Conservation (phyloP, 2,329 filamentous ascomycete species). For the Ceratocystiopsis sp. region DNA sequence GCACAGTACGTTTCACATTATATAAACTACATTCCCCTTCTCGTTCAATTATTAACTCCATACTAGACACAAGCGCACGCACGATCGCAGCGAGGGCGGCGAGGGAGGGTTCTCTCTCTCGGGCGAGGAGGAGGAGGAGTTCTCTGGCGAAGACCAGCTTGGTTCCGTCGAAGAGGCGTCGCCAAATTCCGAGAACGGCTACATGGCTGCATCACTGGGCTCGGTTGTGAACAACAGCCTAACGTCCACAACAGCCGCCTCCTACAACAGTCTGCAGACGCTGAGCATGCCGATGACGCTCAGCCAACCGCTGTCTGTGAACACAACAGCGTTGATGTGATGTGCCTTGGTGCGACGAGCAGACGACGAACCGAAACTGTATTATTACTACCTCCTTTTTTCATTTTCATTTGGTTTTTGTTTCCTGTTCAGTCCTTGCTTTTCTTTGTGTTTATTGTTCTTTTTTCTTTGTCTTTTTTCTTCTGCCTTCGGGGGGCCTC, state of each 20-base stretch:
- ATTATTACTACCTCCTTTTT: slow-evolving; percentile 1
- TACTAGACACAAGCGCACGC: slow-evolving; percentile 53
- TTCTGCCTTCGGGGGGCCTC: slow-evolving; percentile 3
- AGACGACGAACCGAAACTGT: neutral
- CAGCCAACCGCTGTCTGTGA: slow-evolving; percentile 29
- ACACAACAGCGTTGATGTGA: slow-evolving; percentile 26
- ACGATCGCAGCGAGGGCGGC: slow-evolving; percentile 45
- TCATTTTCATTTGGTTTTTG: slow-evolving; percentile 8
- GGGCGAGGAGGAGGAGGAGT: slow-evolving; percentile 76
- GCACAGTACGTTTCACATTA: slow-evolving; percentile 57
- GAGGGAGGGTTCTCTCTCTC: slow-evolving; percentile 45
- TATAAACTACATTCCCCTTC: slow-evolving; percentile 19
- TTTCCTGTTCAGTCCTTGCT: slow-evolving; percentile 2
- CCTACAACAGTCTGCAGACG: slow-evolving; percentile 41
- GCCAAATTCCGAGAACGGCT: slow-evolving; percentile 51
- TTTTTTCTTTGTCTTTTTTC: slow-evolving; percentile 4
- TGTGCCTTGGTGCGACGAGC: slow-evolving; percentile 1
- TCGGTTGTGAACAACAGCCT: slow-evolving; percentile 20
- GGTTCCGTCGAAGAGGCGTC: slow-evolving; percentile 66
- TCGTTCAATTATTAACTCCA: slow-evolving; percentile 14
- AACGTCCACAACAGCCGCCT: slow-evolving; percentile 10
- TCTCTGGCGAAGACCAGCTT: slow-evolving; percentile 66
- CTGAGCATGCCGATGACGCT: slow-evolving; percentile 49
- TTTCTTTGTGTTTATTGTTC: slow-evolving; percentile 5
- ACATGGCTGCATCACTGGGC: slow-evolving; percentile 36